phyloP scores from a whole-genome alignment of 176 grass and related monocot genomes.

The Cenchrus fungigraminus region DNA sequence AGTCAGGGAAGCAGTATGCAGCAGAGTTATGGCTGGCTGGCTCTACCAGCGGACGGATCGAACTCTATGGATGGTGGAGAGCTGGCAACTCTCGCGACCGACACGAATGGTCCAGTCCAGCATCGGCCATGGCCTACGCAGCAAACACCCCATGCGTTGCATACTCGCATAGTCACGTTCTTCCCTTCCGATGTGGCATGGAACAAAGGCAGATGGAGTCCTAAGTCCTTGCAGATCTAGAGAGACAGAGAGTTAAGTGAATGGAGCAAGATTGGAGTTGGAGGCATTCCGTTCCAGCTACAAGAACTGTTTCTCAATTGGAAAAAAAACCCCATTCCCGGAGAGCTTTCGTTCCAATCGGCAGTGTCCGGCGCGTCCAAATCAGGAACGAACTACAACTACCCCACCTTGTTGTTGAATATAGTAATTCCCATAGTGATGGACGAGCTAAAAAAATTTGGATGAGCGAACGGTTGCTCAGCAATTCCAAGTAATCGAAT shows the following conservation, averaged over 20 bases:
- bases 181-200: neutral
- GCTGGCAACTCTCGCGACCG: slow-evolving; percentile 28
- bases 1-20: neutral
- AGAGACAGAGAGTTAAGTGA: neutral
- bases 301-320: neutral
- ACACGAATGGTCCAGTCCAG: slow-evolving; percentile 40
- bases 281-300: neutral
- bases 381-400: too few relatives aligned
- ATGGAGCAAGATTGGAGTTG: neutral
- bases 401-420: neutral
- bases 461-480: neutral
- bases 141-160: neutral
- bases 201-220: neutral
- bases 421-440: neutral
- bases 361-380: too few relatives aligned
- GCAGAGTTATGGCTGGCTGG: slow-evolving; percentile 17
- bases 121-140: slow-evolving; percentile 14
- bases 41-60: neutral
- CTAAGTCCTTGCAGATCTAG: neutral
- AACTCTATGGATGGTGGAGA: neutral
- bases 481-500: neutral
- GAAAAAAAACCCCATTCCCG: neutral
- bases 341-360: too few relatives aligned
- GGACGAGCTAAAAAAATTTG: neutral
- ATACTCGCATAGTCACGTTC: neutral